Conservation (phyloP, 108 stramenopile genomes). For the Cyclotella cryptica region DNA sequence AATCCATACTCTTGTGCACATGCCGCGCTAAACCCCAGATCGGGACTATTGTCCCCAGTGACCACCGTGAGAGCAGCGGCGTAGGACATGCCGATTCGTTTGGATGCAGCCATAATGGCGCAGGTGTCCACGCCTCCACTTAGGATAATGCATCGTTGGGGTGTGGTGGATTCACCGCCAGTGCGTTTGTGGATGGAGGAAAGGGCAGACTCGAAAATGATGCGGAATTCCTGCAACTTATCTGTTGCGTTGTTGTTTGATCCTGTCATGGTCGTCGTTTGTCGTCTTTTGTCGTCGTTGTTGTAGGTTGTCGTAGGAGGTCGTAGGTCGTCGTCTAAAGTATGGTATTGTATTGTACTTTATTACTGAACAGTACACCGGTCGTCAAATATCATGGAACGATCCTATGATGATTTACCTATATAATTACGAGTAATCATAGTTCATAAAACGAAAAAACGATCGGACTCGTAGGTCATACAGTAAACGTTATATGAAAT, state of each 20-base stretch:
- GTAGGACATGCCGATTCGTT: constrained; percentile 34
- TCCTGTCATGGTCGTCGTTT: constrained; percentile 11
- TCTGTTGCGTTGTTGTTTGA: background rate
- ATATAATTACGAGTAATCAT: too few species aligned
- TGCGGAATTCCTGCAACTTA: constrained; percentile 30
- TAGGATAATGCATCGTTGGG: constrained; percentile 51
- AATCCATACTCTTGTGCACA: constrained; percentile 49
- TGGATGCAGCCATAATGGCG: constrained; percentile 57
- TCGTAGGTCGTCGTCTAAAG: too few species aligned
- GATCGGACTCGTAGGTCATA: too few species aligned
- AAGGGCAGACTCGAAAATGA: constrained; percentile 41
- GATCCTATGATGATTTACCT: too few species aligned
- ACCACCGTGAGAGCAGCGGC: constrained; percentile 58
- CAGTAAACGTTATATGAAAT: too few species aligned
- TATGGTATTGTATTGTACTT: too few species aligned
- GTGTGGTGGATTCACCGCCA: background rate
- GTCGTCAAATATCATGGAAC: too few species aligned
- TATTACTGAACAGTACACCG: too few species aligned
- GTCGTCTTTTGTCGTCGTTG: too few species aligned
- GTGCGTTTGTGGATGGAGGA: constrained; percentile 27
- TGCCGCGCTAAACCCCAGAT: constrained; percentile 45
- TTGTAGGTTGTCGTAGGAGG: too few species aligned
- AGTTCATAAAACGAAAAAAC: too few species aligned
- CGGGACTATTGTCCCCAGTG: constrained; percentile 49
- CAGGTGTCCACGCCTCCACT: constrained; percentile 69